Conservation (phyloP, 2,329 filamentous ascomycete genomes). For the Diaporthe vexans region DNA sequence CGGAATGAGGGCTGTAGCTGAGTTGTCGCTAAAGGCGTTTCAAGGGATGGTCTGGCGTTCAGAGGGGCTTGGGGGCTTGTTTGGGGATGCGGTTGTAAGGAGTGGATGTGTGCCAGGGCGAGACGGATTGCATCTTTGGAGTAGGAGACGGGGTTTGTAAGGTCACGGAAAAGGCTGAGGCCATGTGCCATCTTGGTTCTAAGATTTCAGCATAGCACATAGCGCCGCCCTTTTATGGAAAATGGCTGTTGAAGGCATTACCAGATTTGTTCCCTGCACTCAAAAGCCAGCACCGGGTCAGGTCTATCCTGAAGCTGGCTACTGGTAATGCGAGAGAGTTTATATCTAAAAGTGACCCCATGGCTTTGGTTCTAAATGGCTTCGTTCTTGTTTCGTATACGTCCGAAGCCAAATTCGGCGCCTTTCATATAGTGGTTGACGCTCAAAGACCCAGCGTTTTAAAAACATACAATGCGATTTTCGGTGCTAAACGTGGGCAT, state of each 20-base stretch:
- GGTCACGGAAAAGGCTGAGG: not conserved
- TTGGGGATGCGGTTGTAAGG: not conserved
- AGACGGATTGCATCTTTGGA: not conserved
- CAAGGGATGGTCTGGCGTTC: constrained; percentile 9
- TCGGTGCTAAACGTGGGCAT: not conserved
- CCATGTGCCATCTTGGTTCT: not conserved
- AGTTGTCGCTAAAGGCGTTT: not conserved
- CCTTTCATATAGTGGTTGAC: too few species aligned
- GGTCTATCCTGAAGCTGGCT: too few species aligned
- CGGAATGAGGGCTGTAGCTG: constrained; percentile 32
- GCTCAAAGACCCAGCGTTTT: too few species aligned
- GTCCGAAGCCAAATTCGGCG: too few species aligned
- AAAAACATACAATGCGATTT: too few species aligned
- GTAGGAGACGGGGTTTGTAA: not conserved
- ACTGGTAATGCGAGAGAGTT: too few species aligned
- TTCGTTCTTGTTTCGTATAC: too few species aligned
- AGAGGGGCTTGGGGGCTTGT: not conserved
- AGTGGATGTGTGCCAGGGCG: not conserved
- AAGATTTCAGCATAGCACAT: not conserved
- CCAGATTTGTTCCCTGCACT: not conserved
- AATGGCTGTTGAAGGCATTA: not conserved
- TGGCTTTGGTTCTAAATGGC: too few species aligned
- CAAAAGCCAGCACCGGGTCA: not conserved
- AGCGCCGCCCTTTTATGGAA: constrained; percentile 5
- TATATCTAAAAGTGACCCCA: too few species aligned